Conservation (phyloP, 306 rosid species). For the Cucurbita moschata region DNA sequence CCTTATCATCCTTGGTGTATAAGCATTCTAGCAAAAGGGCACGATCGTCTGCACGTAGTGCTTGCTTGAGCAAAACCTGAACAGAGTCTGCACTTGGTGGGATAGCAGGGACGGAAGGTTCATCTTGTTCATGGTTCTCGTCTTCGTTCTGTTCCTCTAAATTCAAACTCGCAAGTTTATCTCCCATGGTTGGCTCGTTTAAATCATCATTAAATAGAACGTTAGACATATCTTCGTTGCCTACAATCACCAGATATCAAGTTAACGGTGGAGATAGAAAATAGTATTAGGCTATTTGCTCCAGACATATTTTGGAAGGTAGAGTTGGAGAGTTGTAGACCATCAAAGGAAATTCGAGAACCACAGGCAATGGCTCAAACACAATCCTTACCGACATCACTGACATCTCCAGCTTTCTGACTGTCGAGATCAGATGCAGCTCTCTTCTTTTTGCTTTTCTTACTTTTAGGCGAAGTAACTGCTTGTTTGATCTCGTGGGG, state of each 20-base stretch:
- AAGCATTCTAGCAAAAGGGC: conserved; percentile 56
- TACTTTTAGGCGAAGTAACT: conserved; percentile 8
- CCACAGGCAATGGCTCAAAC: not conserved
- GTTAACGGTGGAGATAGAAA: not conserved
- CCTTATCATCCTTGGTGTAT: conserved; percentile 71
- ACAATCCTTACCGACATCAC: conserved; percentile 14
- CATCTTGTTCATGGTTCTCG: conserved; percentile 19
- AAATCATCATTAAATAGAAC: conserved; percentile 36
- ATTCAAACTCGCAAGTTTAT: conserved; percentile 53
- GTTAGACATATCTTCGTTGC: conserved; percentile 28
- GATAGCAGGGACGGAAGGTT: conserved; percentile 18
- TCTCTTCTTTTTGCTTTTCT: conserved; percentile 23
- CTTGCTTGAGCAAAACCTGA: conserved; percentile 67
- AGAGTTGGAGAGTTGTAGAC: not conserved
- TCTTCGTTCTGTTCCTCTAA: conserved; percentile 24
- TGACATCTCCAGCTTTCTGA: not conserved
- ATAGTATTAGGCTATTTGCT: not conserved
- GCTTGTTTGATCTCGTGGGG: not conserved
- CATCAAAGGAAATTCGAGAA: not conserved
- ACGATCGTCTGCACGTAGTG: conserved; percentile 69
- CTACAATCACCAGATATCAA: conserved; percentile 10
- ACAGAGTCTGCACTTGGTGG: conserved; percentile 80
- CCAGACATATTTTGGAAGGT: not conserved
- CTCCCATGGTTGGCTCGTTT: conserved; percentile 73
- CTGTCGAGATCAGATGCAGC: conserved; percentile 14